A percentile compares a stretch with the other conserved stretches of the same genome.
Conservation (phyloP, 345 rosid genomes). For the Gossypium arboreum region DNA sequence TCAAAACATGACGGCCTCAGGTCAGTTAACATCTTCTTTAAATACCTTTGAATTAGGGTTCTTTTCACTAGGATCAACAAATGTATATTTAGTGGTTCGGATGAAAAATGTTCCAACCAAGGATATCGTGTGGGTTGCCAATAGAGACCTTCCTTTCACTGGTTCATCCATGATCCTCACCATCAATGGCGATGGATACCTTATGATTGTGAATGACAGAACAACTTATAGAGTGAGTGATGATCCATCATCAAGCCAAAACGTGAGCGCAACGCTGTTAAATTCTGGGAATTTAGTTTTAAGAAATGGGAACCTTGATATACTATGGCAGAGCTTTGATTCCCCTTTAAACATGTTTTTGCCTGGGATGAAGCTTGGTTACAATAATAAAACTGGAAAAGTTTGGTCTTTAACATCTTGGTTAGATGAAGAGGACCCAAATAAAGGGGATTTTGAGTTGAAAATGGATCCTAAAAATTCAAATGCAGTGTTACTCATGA, state of each 20-base stretch:
- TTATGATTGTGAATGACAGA: slow-evolving; percentile 10
- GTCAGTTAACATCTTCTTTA: not conserved
- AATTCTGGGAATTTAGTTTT: slow-evolving; percentile 43
- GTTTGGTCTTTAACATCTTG: slow-evolving; percentile 34
- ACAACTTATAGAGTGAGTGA: slow-evolving; percentile 16
- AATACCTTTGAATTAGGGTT: slow-evolving; percentile 7
- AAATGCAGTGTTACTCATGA: slow-evolving; percentile 31
- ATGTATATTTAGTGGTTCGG: not conserved
- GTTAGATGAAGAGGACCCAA: slow-evolving; percentile 34
- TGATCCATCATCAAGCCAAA: not conserved
- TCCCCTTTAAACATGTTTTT: slow-evolving; percentile 34
- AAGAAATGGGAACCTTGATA: slow-evolving; percentile 14
- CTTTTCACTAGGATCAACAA: not conserved
- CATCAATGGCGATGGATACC: slow-evolving; percentile 20
- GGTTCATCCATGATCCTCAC: slow-evolving; percentile 25
- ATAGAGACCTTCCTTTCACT: slow-evolving; percentile 30
- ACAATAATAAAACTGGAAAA: not conserved
- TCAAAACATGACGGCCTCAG: not conserved
- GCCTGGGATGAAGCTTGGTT: slow-evolving; percentile 44
- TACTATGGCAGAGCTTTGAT: slow-evolving; percentile 53
- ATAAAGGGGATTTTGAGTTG: slow-evolving; percentile 5
- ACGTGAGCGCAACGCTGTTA: slow-evolving; percentile 21
- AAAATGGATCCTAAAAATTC: slow-evolving; percentile 27
- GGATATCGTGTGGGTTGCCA: slow-evolving; percentile 43
- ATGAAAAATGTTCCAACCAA: not conserved